Percentiles rank a stretch among this genome's conserved stretches.
These are phyloP conservation scores for Ceratocystis destructans DNA, from an alignment of 2,329 filamentous ascomycete genomes.

Conservation along the genomic window DNA sequence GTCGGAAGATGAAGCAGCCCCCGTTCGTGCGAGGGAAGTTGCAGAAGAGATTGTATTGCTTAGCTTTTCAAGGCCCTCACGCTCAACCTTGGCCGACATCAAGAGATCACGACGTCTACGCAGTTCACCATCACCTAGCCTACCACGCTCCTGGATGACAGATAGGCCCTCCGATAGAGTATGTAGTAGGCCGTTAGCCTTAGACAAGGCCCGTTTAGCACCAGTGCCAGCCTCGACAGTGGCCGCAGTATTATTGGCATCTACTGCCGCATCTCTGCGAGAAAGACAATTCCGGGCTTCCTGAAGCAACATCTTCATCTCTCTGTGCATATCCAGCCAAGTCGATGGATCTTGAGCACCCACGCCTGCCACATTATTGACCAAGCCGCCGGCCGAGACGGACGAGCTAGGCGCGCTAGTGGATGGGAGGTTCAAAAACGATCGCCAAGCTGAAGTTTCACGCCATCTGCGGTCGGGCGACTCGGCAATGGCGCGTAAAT, in stretches of 20 bases:
- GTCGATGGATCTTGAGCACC: slow-evolving; percentile 46
- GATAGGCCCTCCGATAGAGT: slow-evolving; percentile 53
- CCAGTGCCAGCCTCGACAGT: slow-evolving; percentile 52
- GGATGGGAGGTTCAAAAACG: slow-evolving; percentile 57
- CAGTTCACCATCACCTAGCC: slow-evolving; percentile 61
- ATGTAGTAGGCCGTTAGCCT: slow-evolving; percentile 49
- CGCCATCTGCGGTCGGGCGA: slow-evolving; percentile 65
- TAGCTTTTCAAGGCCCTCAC: slow-evolving; percentile 61
- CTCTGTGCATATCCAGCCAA: slow-evolving; percentile 64
- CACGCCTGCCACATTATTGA: slow-evolving; percentile 27
- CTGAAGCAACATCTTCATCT: slow-evolving; percentile 58
- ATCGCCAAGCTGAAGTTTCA: slow-evolving; percentile 56
- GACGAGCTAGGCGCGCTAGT: slow-evolving; percentile 36
- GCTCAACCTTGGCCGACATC: slow-evolving; percentile 55
- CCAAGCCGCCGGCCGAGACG: slow-evolving; percentile 33
- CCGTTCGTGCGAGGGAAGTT: slow-evolving; percentile 27
- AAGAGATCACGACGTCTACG: slow-evolving; percentile 58
- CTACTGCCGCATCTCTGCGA: slow-evolving; percentile 43
- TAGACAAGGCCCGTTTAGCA: slow-evolving; percentile 61
- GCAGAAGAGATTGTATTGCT: slow-evolving; percentile 39
- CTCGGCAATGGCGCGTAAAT: slow-evolving; percentile 58
- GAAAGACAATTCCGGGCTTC: slow-evolving; percentile 53
- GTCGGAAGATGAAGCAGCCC: slow-evolving; percentile 36
- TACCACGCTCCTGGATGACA: slow-evolving; percentile 38
- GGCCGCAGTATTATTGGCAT: slow-evolving; percentile 30